Evolutionary conservation across 2,329 filamentous ascomycete species (phyloP), one percentile per base, ranked within the genome.

Genomic region (Phoma sp.): DNA sequence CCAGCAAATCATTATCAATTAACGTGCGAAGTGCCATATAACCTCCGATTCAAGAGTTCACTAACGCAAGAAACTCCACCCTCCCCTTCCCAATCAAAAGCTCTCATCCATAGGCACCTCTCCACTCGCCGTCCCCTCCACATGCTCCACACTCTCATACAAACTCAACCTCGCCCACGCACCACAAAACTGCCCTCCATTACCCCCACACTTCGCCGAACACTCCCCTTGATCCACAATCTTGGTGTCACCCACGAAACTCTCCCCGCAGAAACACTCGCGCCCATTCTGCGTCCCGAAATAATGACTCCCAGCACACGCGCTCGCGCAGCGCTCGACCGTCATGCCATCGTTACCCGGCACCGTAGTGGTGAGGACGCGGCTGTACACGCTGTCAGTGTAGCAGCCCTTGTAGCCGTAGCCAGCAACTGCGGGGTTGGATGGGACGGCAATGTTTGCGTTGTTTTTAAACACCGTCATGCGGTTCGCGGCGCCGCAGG

Each of bases 91-190:
- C 39, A 50, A 47, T 4, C 39, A 33, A 23, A 45, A 40, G 11
- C 45, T 48, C 22, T 29, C 11, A 29, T 54, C 51, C 40, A 44
- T 48, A 33, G 36, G 25, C 10, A 27, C 29, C 40, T 48, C 40
- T 2, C 51, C 51, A 37, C 29, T 54, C 23, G 51, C 51, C 4
- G 51, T 54, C 22, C 40, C 42, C n/a, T 54, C 44, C 8, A 48
- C 51, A 40, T 54, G 51, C n/a, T 44, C 51, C 51, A 54, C 45
- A 18, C 53, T 53, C 50, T 59, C 49, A 91, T 44, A 66, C 47
- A 64, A n/a, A 47, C 44, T 64, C 53, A 68, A 36, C 23, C 65
- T 51, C 45, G 61, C 42, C 22, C 51, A 60, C 5, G 49, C 61
- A 14, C 65, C 65, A 46, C 65, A 67, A 27, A 55, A 59, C 55